Conservation (phyloP, 306 rosid species). For the Acacia melanoxylon region DNA sequence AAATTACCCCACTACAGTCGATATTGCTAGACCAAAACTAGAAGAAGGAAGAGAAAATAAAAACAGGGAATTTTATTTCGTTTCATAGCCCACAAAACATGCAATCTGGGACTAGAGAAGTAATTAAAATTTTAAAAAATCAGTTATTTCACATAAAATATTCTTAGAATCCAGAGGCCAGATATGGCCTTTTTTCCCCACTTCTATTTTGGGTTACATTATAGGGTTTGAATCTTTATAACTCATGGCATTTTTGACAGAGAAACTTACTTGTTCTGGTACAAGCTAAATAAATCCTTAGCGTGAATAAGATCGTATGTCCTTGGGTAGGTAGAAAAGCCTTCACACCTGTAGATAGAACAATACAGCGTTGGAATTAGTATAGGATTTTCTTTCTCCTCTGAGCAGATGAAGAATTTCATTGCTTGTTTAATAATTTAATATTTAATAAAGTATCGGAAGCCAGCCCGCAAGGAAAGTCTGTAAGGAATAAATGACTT, state of each 20-base stretch:
- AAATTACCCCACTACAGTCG: background rate
- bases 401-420: conserved; percentile 15
- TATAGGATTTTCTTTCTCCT: conserved; percentile 11
- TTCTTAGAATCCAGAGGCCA: background rate
- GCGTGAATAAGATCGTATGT: conserved; percentile 94
- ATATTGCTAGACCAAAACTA: background rate
- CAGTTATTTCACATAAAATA: conserved; percentile 3
- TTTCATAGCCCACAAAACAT: conserved; percentile 1
- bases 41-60: background rate
- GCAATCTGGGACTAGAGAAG: background rate
- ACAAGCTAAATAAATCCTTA: conserved; percentile 76
- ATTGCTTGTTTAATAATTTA: background rate
- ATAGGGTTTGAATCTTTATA: background rate
- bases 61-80: background rate
- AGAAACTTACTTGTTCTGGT: conserved; percentile 67
- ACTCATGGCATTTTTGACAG: background rate
- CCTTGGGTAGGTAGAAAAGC: conserved; percentile 98
- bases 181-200: background rate
- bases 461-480: conserved; percentile 28
- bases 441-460: background rate
- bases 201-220: background rate
- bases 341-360: conserved; percentile 85
- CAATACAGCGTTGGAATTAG: conserved; percentile 18
- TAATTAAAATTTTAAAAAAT: background rate
- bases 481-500: conserved; percentile 17